A percentile compares a stretch with the other conserved stretches of the same genome.
phyloP scores from a whole-genome alignment of 179 eudicot genomes.

The Heliamphora pulchella region DNA sequence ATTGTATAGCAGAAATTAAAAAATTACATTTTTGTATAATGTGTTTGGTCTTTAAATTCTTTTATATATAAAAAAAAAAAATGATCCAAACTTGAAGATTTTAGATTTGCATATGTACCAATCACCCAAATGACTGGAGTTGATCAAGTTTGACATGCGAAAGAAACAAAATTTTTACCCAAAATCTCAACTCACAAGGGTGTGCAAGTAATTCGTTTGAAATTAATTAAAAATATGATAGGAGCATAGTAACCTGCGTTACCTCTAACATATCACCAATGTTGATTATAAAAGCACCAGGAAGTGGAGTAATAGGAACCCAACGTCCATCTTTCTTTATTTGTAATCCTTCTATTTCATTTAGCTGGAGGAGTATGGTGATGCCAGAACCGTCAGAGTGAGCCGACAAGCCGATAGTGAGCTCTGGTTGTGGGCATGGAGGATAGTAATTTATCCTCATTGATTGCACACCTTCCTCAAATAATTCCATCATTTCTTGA shows the following conservation, averaged over 20 bases:
- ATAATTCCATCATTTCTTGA: slow-evolving; percentile 36
- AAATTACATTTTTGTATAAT: no score
- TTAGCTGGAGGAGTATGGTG: slow-evolving; percentile 53
- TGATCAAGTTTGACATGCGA: no score
- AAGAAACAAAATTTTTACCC: background rate
- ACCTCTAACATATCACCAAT: slow-evolving; percentile 60
- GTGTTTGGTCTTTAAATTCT: no score
- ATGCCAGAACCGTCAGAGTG: slow-evolving; percentile 45
- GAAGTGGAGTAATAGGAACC: slow-evolving; percentile 38
- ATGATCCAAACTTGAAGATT: no score
- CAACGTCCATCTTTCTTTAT: slow-evolving; percentile 43
- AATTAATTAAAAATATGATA: background rate
- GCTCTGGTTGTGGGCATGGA: slow-evolving; percentile 52
- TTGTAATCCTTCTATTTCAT: slow-evolving; percentile 48
- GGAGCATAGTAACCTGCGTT: background rate
- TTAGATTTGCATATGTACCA: no score
- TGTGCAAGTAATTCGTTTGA: background rate
- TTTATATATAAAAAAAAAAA: no score
- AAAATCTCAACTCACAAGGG: background rate
- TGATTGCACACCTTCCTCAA: slow-evolving; percentile 44
- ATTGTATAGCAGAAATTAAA: no score
- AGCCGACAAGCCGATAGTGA: slow-evolving; percentile 38
- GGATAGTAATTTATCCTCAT: slow-evolving; percentile 69
- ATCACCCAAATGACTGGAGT: no score
- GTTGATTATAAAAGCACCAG: slow-evolving; percentile 45